A percentile compares a stretch with the other conserved stretches of the same genome.
Conservation (phyloP, 2,329 filamentous ascomycete genomes). For the Curvularia sp. region DNA sequence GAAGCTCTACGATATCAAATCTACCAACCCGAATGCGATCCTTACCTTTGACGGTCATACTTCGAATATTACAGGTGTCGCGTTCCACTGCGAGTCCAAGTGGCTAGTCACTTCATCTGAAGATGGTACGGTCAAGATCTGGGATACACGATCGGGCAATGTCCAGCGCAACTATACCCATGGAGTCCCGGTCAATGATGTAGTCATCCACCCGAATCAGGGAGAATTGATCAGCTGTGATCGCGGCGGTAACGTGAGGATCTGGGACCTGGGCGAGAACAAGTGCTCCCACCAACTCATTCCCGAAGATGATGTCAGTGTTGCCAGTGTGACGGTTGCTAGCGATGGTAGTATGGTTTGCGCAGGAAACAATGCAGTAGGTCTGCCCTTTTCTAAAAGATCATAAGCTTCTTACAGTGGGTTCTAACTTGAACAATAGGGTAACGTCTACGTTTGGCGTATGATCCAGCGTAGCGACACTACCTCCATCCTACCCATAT, state of each 20-base stretch:
- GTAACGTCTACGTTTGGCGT: constrained; percentile 97
- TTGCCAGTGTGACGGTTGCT: constrained; percentile 93
- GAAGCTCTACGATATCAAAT: constrained; percentile 98
- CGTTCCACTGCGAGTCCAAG: constrained; percentile 98
- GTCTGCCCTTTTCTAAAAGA: constrained; percentile 27
- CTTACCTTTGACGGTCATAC: constrained; percentile 96
- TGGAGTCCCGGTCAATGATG: constrained; percentile 88
- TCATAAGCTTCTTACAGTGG: not conserved
- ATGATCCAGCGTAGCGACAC: constrained; percentile 83
- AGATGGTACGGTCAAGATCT: constrained; percentile 95
- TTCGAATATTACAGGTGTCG: constrained; percentile 93
- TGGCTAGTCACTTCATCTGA: constrained; percentile 99
- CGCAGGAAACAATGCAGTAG: constrained; percentile 87
- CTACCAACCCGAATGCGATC: constrained; percentile 91
- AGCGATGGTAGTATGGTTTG: constrained; percentile 92
- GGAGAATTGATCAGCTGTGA: constrained; percentile 98
- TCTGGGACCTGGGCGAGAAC: constrained; percentile 97
- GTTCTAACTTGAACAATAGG: constrained; percentile 59
- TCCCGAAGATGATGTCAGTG: constrained; percentile 91
- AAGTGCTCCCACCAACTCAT: constrained; percentile 96
- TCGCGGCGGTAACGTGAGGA: constrained; percentile 85
- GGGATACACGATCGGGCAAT: constrained; percentile 85
- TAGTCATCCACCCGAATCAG: constrained; percentile 99
- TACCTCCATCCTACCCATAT: constrained; percentile 84
- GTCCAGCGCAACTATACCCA: constrained; percentile 95